Evolutionary conservation across 305 asterid genomes (phyloP).

Genomic region (Fraxinus xanthoxyloides): DNA sequence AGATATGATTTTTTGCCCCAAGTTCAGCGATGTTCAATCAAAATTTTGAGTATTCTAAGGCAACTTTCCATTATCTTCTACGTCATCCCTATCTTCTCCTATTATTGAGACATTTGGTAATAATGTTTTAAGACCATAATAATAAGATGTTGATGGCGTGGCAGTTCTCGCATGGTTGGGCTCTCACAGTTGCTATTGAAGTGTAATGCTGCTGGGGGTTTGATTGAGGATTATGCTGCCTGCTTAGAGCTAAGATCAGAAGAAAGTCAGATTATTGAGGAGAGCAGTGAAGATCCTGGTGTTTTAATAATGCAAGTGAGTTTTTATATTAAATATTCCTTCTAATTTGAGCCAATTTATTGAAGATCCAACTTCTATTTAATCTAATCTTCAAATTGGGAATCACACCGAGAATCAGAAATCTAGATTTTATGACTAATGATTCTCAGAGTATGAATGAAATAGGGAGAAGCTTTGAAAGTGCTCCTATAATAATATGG

Average conservation of each 20-base stretch:
- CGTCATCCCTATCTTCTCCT: conserved; percentile 7
- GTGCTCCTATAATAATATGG: background rate
- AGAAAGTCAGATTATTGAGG: conserved; percentile 76
- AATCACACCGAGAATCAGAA: background rate
- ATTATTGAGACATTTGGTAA: conserved; percentile 19
- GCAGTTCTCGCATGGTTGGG: conserved; percentile 92
- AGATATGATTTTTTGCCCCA: conserved; percentile 85
- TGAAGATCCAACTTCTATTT: conserved; percentile 1
- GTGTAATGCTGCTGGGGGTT: conserved; percentile 57
- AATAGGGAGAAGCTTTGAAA: conserved; percentile 9
- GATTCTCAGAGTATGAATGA: background rate
- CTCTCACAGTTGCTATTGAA: conserved; percentile 81
- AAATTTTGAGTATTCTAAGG: conserved; percentile 85
- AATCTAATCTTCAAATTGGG: conserved; percentile 9
- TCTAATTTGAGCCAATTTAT: conserved; percentile 12
- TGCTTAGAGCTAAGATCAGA: conserved; percentile 92
- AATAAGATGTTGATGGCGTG: conserved; percentile 23
- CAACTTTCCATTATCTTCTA: conserved; percentile 25
- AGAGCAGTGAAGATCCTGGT: conserved; percentile 80
- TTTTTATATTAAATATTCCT: conserved; percentile 17
- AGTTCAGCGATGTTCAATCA: conserved; percentile 85
- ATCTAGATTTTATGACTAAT: background rate
- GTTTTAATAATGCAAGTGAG: conserved; percentile 90
- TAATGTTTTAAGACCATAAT: conserved; percentile 11
- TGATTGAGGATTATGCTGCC: conserved; percentile 94